Conservation (phyloP, 352 stramenopile genomes). For the Phytophthora pini region DNA sequence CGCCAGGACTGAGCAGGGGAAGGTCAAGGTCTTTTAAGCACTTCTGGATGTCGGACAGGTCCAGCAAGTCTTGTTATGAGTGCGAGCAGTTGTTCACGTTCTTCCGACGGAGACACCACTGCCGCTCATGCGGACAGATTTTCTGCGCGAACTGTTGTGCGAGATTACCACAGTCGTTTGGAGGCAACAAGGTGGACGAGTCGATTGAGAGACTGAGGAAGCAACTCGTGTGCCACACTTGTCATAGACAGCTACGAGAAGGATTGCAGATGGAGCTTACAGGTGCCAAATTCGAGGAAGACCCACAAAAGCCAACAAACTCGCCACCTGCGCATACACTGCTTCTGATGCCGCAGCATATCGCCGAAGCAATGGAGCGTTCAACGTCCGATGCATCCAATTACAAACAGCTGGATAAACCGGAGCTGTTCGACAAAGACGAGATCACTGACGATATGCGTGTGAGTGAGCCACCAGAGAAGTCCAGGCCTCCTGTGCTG, state of each 20-base stretch:
- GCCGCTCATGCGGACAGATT: slow-evolving; percentile 86
- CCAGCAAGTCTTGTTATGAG: slow-evolving; percentile 83
- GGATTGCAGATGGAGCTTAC: slow-evolving; percentile 80
- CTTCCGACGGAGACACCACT: slow-evolving; percentile 80
- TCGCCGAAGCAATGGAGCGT: slow-evolving; percentile 69
- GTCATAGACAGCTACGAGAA: slow-evolving; percentile 81
- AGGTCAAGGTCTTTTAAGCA: slow-evolving; percentile 81
- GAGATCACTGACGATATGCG: slow-evolving; percentile 78
- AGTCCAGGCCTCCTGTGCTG: slow-evolving; percentile 53
- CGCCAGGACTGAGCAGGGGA: slow-evolving; percentile 43
- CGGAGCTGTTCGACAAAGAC: slow-evolving; percentile 80
- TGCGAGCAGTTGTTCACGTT: slow-evolving; percentile 89
- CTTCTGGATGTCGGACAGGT: slow-evolving; percentile 92
- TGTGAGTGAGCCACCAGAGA: slow-evolving; percentile 63
- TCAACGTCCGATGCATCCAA: slow-evolving; percentile 65
- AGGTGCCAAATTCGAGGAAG: slow-evolving; percentile 43
- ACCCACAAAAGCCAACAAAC: slow-evolving; percentile 31
- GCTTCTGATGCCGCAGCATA: slow-evolving; percentile 80
- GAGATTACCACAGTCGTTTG: slow-evolving; percentile 80
- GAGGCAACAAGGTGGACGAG: slow-evolving; percentile 76
- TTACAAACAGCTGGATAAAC: slow-evolving; percentile 70
- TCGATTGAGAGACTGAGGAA: slow-evolving; percentile 80
- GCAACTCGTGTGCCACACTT: slow-evolving; percentile 87
- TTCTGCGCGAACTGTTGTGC: slow-evolving; percentile 87
- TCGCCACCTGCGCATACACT: slow-evolving; percentile 60